Evolutionary conservation across 305 asterid species (phyloP), one percentile per base, ranked within the genome.

Genomic region (Fraxinus latifolia): DNA sequence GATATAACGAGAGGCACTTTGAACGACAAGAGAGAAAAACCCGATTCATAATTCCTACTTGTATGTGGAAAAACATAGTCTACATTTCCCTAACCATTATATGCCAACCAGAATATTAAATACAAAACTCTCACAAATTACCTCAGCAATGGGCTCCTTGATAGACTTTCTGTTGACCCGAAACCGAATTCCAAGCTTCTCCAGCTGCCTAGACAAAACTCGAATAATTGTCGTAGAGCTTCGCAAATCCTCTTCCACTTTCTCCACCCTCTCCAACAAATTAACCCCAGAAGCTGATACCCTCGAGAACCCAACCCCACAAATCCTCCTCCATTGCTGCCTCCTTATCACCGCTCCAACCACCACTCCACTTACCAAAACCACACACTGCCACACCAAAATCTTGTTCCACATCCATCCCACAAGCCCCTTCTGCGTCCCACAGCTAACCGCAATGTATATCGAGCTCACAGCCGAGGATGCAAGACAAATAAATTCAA

Each of bases 281-380:
- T 90, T 88, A 80, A 83, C 86, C 75, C 85, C 88, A 4, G 79
- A 58, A n/a, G 65, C 77, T 74, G 81, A 37, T 32, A 80, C 84
- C 33, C 88, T 85, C 5, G 93, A 90, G 62, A 83, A 70, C 23
- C 85, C 89, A 27, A 73, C 89, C 76, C 82, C 87, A 76, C 90
- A 90, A 83, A 90, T 87, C 89, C 94, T 90, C 85, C 85, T 83
- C 97, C 97, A 95, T 72, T 95, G 98, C 90, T 94, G 88, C 88
- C 91, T 86, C 89, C 98, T 84, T 74, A 95, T 92, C 81, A 86
- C 87, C 60, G 93, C 89, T 65, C 98, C 98, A 76, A 89, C 84
- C 44, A 89, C 81, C 77, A 88, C 81, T 1, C 93, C 90, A 77
- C 81, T 83, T 65, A 90, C 89, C 87, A 95, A 39, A 83, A 86